Evolutionary conservation across 2,329 filamentous ascomycete species (phyloP), one percentile per base, ranked within the genome.

Genomic region (Parascedosporium putredinis): DNA sequence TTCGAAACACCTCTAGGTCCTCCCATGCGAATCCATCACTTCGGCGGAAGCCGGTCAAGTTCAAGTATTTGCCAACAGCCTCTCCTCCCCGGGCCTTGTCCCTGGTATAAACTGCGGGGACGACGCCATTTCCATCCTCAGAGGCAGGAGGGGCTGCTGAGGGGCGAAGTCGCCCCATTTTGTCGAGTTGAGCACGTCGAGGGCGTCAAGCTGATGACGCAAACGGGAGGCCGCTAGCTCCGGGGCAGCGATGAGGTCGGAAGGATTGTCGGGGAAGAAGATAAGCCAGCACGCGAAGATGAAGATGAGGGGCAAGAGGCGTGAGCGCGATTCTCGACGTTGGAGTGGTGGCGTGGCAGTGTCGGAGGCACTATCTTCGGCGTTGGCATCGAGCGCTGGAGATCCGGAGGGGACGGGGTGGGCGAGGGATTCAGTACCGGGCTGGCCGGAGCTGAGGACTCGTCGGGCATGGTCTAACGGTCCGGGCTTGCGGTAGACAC

Each of bases 11-110:
- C 0, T 71, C 70, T 20, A 96, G 69, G 51, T 88, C 74, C 29
- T 83, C 76, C 90, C 90, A 96, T 2, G 79, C 83, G 64, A 86
- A 88, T 4, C 77, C 80, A 65, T 95, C 86, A 18, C 81, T 75
- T 44, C 79, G 69, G 45, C 85, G 78, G 53, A 94, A 82, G 1
- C 91, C 91, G 2, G 86, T 86, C 47, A 95, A 69, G 57, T 88
- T 88, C 52, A 89, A 66, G 54, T 74, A 82, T 22, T 65, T 68
- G 18, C 42, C 58, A 22, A 24, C 42, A 9, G 56, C 43, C 44
- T 54, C 55, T 55, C 52, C 14, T 52, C 56, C 12, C 20, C 48
- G 25, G 23, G 45, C 44, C 54, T 53, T 20, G 49, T 42, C n/a
- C 54, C 54, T 36, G 55, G 58, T 36, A 55, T 51, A 8, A 57